Base-by-base conservation (phyloP, 495 filamentous ascomycete genomes). In the Aspergillus steynii region DNA sequence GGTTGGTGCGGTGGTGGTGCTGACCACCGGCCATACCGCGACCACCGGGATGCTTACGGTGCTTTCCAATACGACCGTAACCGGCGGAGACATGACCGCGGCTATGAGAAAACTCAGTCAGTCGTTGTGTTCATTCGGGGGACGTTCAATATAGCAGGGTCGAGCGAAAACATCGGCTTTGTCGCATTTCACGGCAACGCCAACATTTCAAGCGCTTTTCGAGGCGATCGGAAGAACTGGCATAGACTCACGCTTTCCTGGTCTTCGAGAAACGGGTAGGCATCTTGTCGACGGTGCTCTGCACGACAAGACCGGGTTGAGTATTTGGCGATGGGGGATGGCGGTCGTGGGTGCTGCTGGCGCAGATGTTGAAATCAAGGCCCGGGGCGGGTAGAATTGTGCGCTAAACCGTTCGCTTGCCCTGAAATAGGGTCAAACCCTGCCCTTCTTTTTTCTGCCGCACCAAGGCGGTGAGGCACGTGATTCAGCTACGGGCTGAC, bases 21-120 rank as follows among this genome's bases (percentile, higher is more conserved):
- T 80, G 77, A 84, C 92, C 93, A 92, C 92, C 93, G 76, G 93
- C 93, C 82, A 96, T 88, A 92, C 90, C 91, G 77, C 90, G 88
- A 87, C 91, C 91, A 92, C 91, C 91, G 74, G 90, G 90, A 74
- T 91, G 89, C 88, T 95, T 96, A 70, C 91, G 85, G 86, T 95
- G 91, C 85, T 96, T 95, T 69, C 91, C 91, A 70, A 96, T 74
- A 83, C 93, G 91, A 82, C 93, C 92, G 77, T 96, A 83, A 83
- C 93, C 93, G 82, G 91, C 91, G 69, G 89, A 92, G 75, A 97
- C 93, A 80, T 96, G 91, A 77, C 93, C 93, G 83, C 93, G 92
- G 85, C 88, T 91, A 72, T 60, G 51, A 61, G 55, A 72, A 29
- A 53, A 55, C 68, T 62, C 76, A 57, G 65, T 65, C 59, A 68